Evolutionary conservation across 345 rosid genomes (phyloP), one percentile per base, ranked within the genome.

Genomic region (Cardamine chenopodiifolia): DNA sequence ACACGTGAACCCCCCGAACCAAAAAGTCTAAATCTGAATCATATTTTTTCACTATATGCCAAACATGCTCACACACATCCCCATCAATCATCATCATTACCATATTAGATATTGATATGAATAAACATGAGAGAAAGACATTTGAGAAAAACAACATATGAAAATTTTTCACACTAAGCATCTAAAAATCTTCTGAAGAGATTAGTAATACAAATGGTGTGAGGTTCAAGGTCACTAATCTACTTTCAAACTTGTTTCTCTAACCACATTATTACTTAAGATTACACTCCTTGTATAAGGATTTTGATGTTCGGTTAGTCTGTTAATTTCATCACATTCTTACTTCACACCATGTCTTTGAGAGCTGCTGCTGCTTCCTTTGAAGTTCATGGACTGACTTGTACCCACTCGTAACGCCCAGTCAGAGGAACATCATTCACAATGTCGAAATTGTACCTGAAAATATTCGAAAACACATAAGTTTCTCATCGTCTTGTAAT

Each of bases 371-470:
- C 57, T 53, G 61, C 49, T 76, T 54, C 70, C 29, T 65, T 19
- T 50, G 1, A 39, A 50, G 40, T 55, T 84, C 77, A 86, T 26
- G 88, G 94, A 62, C 17, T 29, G 56, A 85, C 71, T 84, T 82
- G 89, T 56, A 79, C 88, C 98, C 98, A 90, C 28, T 87, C 91
- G n/a, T 82, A 89, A 7, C 87, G 89, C 49, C 97, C 98, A 0
- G 82, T 78, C 44, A 90, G 90, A 9, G 98, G 97, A 56, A 77
- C 3, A 50, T 89, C 98, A 42, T 82, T 93, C 80, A 75, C 82
- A 26, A 87, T 64, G 77, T 93, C 98, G 64, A 88, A 93, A 90
- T 93, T 88, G 82, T 87, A 90, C 87, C 96, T 90, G 85, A 64
- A 78, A 9, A 53, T 40, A 25, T 22, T 18, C 7, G 39, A 59